Conservation (phyloP, 768 basidiomycete genomes). For the Imleria badia region DNA sequence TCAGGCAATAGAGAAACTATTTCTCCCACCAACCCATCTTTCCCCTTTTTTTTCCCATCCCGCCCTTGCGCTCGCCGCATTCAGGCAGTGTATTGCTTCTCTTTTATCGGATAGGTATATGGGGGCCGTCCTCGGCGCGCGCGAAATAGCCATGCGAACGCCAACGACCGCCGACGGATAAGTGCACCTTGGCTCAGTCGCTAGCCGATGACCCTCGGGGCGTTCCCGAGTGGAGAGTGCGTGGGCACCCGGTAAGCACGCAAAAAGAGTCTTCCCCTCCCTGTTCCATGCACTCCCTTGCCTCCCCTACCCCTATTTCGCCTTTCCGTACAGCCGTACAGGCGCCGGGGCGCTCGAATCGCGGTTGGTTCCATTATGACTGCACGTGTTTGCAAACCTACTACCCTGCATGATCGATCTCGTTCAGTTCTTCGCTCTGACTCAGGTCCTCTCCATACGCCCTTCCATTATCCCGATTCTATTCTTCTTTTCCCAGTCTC, state of each 20-base stretch:
- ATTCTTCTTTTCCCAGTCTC: not conserved
- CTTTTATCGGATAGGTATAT: not conserved
- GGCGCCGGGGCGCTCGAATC: not conserved
- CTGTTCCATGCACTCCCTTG: not conserved
- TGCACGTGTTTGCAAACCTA: not conserved
- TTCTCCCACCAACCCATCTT: not conserved
- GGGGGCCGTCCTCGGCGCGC: not conserved
- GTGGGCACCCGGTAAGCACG: not conserved
- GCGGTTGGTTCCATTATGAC: not conserved
- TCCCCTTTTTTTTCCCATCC: slow-evolving; percentile 2
- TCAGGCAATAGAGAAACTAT: not conserved
- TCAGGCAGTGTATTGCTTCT: not conserved
- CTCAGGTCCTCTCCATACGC: not conserved
- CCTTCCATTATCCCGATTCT: not conserved
- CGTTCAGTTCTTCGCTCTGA: not conserved
- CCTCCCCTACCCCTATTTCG: not conserved
- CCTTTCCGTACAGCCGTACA: too few relatives aligned
- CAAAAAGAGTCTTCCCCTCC: too few relatives aligned
- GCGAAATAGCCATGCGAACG: not conserved
- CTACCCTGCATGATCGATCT: not conserved
- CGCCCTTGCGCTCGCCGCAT: not conserved
- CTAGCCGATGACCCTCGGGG: not conserved
- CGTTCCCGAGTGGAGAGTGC: not conserved
- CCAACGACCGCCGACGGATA: not conserved
- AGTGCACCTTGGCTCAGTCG: not conserved